A percentile compares a stretch with the other conserved stretches of the same genome.
phyloP scores from a whole-genome alignment of 2,329 filamentous ascomycete species.

The Diplodia sapinea region DNA sequence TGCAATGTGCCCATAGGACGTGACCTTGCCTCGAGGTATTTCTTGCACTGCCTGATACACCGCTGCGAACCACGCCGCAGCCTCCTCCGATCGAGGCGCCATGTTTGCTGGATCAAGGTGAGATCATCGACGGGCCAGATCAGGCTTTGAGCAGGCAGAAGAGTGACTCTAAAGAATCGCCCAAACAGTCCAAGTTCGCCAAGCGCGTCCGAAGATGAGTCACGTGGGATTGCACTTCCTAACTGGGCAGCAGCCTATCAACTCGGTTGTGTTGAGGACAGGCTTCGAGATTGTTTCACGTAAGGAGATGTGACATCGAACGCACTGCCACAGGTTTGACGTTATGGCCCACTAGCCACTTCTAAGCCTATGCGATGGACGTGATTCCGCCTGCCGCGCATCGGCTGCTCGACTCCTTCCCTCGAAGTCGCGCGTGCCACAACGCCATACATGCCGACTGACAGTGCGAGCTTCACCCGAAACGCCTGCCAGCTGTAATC shows the following conservation, averaged over 20 bases:
- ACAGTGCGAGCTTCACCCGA: background rate
- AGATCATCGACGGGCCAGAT: conserved; percentile 2
- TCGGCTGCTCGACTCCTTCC: conserved; percentile 35
- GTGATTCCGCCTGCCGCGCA: conserved; percentile 37
- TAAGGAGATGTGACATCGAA: background rate
- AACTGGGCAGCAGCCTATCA: background rate
- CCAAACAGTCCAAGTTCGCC: background rate
- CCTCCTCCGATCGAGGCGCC: conserved; percentile 73
- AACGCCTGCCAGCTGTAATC: conserved; percentile 33
- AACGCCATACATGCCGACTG: conserved; percentile 3
- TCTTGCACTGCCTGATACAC: conserved; percentile 87
- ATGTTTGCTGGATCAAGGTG: conserved; percentile 50
- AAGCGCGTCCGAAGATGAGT: background rate
- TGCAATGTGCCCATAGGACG: conserved; percentile 84
- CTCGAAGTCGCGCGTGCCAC: conserved; percentile 33
- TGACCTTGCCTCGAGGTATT: conserved; percentile 82
- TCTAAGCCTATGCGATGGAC: conserved; percentile 36
- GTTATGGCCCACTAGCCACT: conserved; percentile 17
- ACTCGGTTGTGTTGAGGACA: background rate
- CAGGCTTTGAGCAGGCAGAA: background rate
- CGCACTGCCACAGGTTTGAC: background rate
- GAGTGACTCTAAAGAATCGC: background rate
- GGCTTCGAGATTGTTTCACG: background rate
- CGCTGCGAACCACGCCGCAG: conserved; percentile 72
- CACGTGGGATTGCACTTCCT: background rate